These are phyloP conservation scores for Plicaturopsis crispa DNA, from an alignment of 768 basidiomycete genomes.

Conservation along the genomic window DNA sequence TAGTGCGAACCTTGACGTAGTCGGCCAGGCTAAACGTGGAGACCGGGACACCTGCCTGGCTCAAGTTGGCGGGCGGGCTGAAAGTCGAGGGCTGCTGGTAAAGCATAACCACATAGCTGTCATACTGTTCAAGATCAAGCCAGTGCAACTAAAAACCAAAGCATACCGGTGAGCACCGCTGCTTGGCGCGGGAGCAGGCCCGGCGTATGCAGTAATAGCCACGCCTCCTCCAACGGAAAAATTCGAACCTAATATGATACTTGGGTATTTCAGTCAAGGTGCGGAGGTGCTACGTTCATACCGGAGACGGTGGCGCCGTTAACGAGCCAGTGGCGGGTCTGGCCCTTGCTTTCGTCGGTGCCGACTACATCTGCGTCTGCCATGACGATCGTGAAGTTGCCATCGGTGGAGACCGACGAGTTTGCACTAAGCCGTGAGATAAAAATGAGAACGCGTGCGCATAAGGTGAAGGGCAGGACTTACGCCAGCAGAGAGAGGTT, in stretches of 20 bases:
- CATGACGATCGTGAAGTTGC: conserved; percentile 65
- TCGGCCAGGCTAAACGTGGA: conserved; percentile 46
- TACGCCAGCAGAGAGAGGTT: conserved; percentile 43
- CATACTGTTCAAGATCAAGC: conserved; percentile 1
- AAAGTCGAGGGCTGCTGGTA: conserved; percentile 60
- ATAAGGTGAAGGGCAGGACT: too few relatives aligned
- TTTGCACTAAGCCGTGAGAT: too few relatives aligned
- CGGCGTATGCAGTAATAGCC: conserved; percentile 58
- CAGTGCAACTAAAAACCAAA: too few relatives aligned
- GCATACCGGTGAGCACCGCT: conserved; percentile 67
- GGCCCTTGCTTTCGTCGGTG: conserved; percentile 44
- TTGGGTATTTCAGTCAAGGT: neutral
- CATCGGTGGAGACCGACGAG: conserved; percentile 34
- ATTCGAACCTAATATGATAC: conserved; percentile 15
- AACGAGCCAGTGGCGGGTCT: conserved; percentile 77
- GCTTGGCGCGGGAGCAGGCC: conserved; percentile 61
- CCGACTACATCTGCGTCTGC: conserved; percentile 68
- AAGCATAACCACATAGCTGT: conserved; percentile 62
- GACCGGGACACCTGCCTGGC: conserved; percentile 40
- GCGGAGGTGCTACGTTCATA: conserved; percentile 15
- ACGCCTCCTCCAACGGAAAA: conserved; percentile 37
- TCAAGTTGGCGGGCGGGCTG: conserved; percentile 49
- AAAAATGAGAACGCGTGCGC: too few relatives aligned
- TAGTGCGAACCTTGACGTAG: conserved; percentile 46
- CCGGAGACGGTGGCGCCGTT: conserved; percentile 50